Evolutionary conservation across 2,329 filamentous ascomycete genomes (phyloP).

Genomic region (Fusarium hainanense): DNA sequence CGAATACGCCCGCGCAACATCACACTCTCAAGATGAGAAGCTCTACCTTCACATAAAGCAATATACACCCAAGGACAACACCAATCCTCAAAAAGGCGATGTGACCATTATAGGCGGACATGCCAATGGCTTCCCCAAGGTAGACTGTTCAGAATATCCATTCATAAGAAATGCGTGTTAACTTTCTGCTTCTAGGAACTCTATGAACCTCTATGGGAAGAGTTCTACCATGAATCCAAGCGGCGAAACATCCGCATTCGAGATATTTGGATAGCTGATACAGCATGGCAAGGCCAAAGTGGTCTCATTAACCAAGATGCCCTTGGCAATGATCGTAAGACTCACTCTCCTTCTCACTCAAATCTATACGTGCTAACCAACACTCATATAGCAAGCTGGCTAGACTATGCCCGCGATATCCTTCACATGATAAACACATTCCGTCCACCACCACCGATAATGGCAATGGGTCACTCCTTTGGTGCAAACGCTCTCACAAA

Average conservation of each 20-base stretch:
- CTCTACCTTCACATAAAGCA: slow-evolving; percentile 85
- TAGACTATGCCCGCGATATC: slow-evolving; percentile 86
- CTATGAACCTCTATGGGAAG: slow-evolving; percentile 92
- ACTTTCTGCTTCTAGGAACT: slow-evolving; percentile 70
- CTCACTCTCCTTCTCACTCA: not conserved
- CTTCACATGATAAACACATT: slow-evolving; percentile 88
- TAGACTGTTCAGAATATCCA: slow-evolving; percentile 47
- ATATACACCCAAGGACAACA: slow-evolving; percentile 81
- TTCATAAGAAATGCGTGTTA: not conserved
- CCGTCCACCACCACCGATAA: slow-evolving; percentile 79
- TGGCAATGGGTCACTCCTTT: slow-evolving; percentile 91
- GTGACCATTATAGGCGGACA: slow-evolving; percentile 88
- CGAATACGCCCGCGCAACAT: slow-evolving; percentile 80
- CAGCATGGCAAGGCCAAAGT: slow-evolving; percentile 85
- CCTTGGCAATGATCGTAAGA: slow-evolving; percentile 85
- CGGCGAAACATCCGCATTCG: slow-evolving; percentile 75
- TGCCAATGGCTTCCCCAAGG: slow-evolving; percentile 94
- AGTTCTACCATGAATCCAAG: slow-evolving; percentile 71
- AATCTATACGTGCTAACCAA: slow-evolving; percentile 14
- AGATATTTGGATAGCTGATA: slow-evolving; percentile 89
- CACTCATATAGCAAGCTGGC: slow-evolving; percentile 67
- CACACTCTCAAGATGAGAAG: slow-evolving; percentile 77
- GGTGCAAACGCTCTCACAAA: slow-evolving; percentile 80
- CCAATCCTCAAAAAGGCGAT: slow-evolving; percentile 75
- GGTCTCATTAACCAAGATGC: slow-evolving; percentile 78